phyloP scores from a whole-genome alignment of 1,284 basidiomycete genomes.

The Melanopsichium pennsylvanicum region DNA sequence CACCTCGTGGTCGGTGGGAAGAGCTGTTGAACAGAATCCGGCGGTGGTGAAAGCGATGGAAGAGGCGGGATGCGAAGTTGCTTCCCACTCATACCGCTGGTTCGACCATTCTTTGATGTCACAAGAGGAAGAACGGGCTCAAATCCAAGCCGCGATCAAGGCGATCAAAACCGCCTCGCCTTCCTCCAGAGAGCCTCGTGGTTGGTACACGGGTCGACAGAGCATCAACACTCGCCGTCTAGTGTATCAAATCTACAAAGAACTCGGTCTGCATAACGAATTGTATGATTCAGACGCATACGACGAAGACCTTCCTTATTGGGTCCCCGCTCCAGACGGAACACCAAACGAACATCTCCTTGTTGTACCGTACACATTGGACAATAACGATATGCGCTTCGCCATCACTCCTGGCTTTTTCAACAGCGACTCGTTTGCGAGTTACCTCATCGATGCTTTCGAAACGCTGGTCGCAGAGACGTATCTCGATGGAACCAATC shows the following conservation, averaged over 20 bases:
- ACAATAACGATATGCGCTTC: conserved; percentile 67
- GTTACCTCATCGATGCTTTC: conserved; percentile 67
- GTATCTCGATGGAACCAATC: conserved; percentile 24
- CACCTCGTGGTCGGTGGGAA: conserved; percentile 66
- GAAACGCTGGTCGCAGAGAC: conserved; percentile 66
- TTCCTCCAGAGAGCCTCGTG: conserved; percentile 55
- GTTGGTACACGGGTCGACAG: conserved; percentile 67
- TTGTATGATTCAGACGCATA: conserved; percentile 63
- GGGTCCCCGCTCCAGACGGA: conserved; percentile 60
- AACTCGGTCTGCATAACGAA: conserved; percentile 46
- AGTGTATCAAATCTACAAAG: conserved; percentile 63
- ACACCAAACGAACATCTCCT: conserved; percentile 58
- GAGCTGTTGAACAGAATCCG: conserved; percentile 66
- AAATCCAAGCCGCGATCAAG: conserved; percentile 63
- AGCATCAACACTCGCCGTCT: conserved; percentile 60
- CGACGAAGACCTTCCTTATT: conserved; percentile 68
- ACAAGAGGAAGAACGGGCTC: conserved; percentile 61
- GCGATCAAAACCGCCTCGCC: conserved; percentile 60
- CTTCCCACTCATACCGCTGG: conserved; percentile 66
- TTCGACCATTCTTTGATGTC: conserved; percentile 63
- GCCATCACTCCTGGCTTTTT: conserved; percentile 66
- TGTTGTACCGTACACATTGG: conserved; percentile 66
- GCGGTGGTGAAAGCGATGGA: conserved; percentile 61
- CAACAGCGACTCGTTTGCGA: conserved; percentile 64
- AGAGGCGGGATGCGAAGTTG: conserved; percentile 64